A percentile compares a stretch with the other conserved stretches of the same genome.
phyloP scores from a whole-genome alignment of 192 early-diverging fungal species.

The Rhizophagus sp. region DNA sequence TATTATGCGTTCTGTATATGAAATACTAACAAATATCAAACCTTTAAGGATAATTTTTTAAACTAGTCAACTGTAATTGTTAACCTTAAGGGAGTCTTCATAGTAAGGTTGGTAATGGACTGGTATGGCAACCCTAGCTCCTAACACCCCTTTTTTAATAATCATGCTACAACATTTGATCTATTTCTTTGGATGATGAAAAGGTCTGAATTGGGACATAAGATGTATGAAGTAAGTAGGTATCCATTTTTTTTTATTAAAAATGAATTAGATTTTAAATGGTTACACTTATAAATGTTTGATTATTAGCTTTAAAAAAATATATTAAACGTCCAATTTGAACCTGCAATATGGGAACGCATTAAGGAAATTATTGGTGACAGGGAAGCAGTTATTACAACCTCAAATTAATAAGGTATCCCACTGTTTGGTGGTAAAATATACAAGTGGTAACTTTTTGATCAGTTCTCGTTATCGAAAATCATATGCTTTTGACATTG shows the following conservation, averaged over 20 bases:
- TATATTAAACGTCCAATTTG: constrained; percentile 79
- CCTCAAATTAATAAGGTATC: constrained; percentile 79
- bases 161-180: constrained; percentile 67
- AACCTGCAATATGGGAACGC: constrained; percentile 89
- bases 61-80: too few species aligned
- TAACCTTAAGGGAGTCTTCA: too few species aligned
- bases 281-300: neutral
- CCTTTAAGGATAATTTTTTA: too few species aligned
- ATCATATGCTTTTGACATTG: constrained; percentile 75
- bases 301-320: constrained; percentile 52
- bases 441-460: constrained; percentile 92
- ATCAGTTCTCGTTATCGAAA: constrained; percentile 80
- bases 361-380: constrained; percentile 88
- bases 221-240: constrained; percentile 73
- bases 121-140: too few species aligned
- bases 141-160: too few species aligned
- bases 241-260: too few species aligned
- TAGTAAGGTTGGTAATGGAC: too few species aligned
- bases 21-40: too few species aligned
- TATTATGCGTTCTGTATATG: too few species aligned
- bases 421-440: constrained; percentile 86
- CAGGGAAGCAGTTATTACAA: constrained; percentile 83
- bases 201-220: constrained; percentile 88
- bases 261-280: neutral
- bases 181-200: constrained; percentile 68